A percentile compares a stretch with the other conserved stretches of the same genome.
These are phyloP conservation scores for Planoprotostelium fungivorum DNA, from an alignment of 78 protist species.

Conservation along the genomic window DNA sequence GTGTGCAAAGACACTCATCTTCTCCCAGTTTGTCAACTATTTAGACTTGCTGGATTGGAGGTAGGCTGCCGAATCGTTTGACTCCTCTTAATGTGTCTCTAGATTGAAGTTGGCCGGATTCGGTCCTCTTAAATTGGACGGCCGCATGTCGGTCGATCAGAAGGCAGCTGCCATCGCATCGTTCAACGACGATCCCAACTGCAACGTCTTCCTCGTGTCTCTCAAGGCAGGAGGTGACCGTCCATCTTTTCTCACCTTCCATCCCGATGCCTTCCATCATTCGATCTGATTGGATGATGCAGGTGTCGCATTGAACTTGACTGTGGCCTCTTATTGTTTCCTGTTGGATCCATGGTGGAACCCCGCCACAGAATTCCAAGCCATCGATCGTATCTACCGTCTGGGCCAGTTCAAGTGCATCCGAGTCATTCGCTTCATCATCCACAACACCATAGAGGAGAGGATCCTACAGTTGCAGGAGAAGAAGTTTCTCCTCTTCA, in stretches of 20 bases:
- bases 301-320: slow-evolving; percentile 50
- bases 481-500: slow-evolving; percentile 19
- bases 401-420: slow-evolving; percentile 48
- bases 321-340: slow-evolving; percentile 22
- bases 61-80: slow-evolving; percentile 1
- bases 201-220: slow-evolving; percentile 38
- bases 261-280: neutral
- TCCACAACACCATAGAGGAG: slow-evolving; percentile 40
- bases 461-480: slow-evolving; percentile 52
- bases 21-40: slow-evolving; percentile 32
- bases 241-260: too few species aligned
- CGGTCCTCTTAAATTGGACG: slow-evolving; percentile 24
- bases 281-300: slow-evolving; percentile 28
- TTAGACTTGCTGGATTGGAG: slow-evolving; percentile 47
- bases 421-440: slow-evolving; percentile 37
- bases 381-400: slow-evolving; percentile 38
- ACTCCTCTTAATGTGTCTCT: slow-evolving; percentile 3
- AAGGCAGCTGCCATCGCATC: slow-evolving; percentile 16
- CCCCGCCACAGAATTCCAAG: slow-evolving; percentile 20
- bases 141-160: slow-evolving; percentile 30
- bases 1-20: slow-evolving; percentile 49
- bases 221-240: slow-evolving; percentile 24
- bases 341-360: slow-evolving; percentile 17
- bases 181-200: slow-evolving; percentile 14
- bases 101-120: neutral